Evolutionary conservation across 2,329 filamentous ascomycete genomes (phyloP).

Genomic region (Penicillium sp.): DNA sequence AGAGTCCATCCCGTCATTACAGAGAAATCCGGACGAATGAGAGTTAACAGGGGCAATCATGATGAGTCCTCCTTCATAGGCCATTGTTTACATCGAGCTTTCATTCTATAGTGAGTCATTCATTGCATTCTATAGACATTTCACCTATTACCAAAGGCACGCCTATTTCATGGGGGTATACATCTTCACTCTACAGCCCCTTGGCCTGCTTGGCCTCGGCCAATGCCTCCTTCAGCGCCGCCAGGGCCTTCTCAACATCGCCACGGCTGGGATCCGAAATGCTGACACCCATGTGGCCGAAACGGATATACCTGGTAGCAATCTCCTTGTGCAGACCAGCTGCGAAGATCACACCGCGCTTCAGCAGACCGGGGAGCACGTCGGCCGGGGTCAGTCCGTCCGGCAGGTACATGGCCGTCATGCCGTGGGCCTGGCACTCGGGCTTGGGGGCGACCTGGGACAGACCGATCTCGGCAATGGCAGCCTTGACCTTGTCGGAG

Average conservation of each 20-base stretch:
- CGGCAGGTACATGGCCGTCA: constrained; percentile 96
- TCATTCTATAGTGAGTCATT: constrained; percentile 3
- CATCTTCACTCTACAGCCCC: constrained; percentile 33
- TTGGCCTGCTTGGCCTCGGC: constrained; percentile 70
- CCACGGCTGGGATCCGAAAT: constrained; percentile 76
- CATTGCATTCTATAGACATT: constrained; percentile 1
- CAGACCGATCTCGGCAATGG: constrained; percentile 76
- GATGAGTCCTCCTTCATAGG: too few species aligned
- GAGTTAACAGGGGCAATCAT: too few species aligned
- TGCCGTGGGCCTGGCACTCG: constrained; percentile 91
- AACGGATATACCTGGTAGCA: constrained; percentile 87
- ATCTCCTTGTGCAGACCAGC: constrained; percentile 96
- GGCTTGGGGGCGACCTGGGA: constrained; percentile 83
- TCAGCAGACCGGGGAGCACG: constrained; percentile 78
- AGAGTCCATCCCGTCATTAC: too few species aligned
- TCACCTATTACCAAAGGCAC: background rate
- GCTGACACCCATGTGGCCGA: constrained; percentile 97
- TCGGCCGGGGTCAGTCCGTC: constrained; percentile 79
- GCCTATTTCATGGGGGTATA: background rate
- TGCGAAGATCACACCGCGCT: constrained; percentile 90
- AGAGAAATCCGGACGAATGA: too few species aligned
- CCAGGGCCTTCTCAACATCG: constrained; percentile 82
- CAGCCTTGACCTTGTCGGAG: constrained; percentile 84
- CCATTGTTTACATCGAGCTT: background rate
- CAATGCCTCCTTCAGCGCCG: constrained; percentile 73